Evolutionary conservation across 208 protist species (phyloP), one percentile per base, ranked within the genome.

Genomic region (Borovskyia barvae): DNA sequence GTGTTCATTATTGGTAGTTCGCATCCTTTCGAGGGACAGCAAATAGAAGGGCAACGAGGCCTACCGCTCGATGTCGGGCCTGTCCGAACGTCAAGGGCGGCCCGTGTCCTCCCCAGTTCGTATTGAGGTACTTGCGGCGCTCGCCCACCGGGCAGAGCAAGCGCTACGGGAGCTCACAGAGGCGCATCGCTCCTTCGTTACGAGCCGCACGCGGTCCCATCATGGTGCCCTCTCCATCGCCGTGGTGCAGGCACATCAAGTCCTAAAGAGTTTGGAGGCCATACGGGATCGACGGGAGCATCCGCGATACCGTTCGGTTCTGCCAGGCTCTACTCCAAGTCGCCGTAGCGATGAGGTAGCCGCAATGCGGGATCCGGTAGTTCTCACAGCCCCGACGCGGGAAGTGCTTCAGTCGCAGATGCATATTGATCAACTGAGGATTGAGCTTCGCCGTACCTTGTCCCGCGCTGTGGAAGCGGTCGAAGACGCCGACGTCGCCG

Each of bases 171-270:
- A 58, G 17, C 52, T 92, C 0, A 37, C 51, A 2, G 66, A 63
- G 1, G 46, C 80, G 3, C 72, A 77, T 36, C 66, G 54, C 26
- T 61, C 60, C 19, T 60, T 81, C n/a, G 45, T 64, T 7, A 48
- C 68, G 3, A 59, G 28, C 20, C 73, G 68, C 32, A 72, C 19
- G 35, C 36, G 51, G 11, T 61, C 37, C n/a, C 62, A 55, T 15
- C 80, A 88, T 50, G 75, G 77, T 7, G 80, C 77, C 1, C 72
- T 90, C 6, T 55, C 74, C 2, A 49, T 88, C 12, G 67, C 77
- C 40, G 58, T 82, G 2, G 49, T 71, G n/a, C 57, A 81, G 29
- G 73, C 72, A 5, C 79, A 88, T 41, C 74, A 67, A 14, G 40
- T 84, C 2, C 33, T 70, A 20, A 54, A 47, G 14, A 37, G 75